Evolutionary conservation across 2,329 filamentous ascomycete species (phyloP).

Genomic region (Aspergillus hortae): DNA sequence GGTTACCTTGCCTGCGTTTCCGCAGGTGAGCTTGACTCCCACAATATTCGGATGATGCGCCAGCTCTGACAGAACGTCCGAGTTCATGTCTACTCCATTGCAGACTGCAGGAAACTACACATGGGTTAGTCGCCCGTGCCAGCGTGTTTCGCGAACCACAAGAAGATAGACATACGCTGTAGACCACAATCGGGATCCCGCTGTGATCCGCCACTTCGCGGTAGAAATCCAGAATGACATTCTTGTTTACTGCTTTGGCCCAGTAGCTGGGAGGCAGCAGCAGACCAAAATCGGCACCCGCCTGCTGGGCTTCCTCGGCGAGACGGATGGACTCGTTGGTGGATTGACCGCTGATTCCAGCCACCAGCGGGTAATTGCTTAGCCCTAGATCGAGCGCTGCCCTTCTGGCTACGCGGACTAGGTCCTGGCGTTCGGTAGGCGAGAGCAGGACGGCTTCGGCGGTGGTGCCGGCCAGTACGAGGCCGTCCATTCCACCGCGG

Average conservation of each 20-base stretch:
- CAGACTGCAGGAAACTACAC: constrained; percentile 31
- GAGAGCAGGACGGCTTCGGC: constrained; percentile 46
- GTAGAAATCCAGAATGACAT: constrained; percentile 36
- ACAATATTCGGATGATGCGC: constrained; percentile 30
- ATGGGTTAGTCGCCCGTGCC: no score
- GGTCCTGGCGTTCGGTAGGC: constrained; percentile 37
- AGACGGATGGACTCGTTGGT: constrained; percentile 43
- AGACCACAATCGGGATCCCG: constrained; percentile 42
- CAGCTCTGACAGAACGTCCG: constrained; percentile 26
- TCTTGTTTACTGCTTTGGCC: constrained; percentile 33
- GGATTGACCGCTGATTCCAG: constrained; percentile 39
- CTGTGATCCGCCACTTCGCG: constrained; percentile 36
- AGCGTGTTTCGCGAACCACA: no score
- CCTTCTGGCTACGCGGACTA: constrained; percentile 39
- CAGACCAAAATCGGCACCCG: constrained; percentile 39
- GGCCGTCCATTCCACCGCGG: constrained; percentile 41
- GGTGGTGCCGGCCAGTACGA: constrained; percentile 48
- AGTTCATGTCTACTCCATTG: constrained; percentile 43
- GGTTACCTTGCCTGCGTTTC: constrained; percentile 14
- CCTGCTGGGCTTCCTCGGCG: constrained; percentile 35
- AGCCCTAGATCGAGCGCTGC: constrained; percentile 34
- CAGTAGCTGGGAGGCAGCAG: constrained; percentile 42
- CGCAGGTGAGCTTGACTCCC: constrained; percentile 33
- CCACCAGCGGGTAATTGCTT: constrained; percentile 37
- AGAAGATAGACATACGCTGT: constrained; percentile 35